Base-by-base conservation (phyloP, 2,329 filamentous ascomycete genomes). In the Herpomyces periplanetae region DNA sequence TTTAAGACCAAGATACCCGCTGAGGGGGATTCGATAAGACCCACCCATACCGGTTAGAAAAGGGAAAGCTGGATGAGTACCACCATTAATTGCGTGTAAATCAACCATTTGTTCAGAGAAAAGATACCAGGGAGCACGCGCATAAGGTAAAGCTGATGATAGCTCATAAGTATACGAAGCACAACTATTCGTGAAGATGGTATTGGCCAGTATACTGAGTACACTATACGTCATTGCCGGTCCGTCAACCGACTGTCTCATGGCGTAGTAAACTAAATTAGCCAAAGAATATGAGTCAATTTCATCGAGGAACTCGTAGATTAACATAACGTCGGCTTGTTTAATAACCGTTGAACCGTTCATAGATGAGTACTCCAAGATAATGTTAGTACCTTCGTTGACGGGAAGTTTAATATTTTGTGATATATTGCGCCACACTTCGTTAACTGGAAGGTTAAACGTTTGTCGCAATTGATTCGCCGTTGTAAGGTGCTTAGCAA, bases 171-270 rank as follows among this genome's bases (percentile, higher is more conserved):
- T 64, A 30, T 54, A 63, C 3, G 51, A 47, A 2, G 57, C 52
- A 32, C 60, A 65, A 2, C 60, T 60, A 2, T 55, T 59, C 2
- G 48, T 50, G 1, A 53, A 56, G 5, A 63, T 42, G 18, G 52
- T 44, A 22, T 57, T 61, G 7, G 59, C 57, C 12, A 56, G 51
- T 18, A 64, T 50, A 17, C 52, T 51, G 34, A 62, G 64, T 5
- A 61, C 52, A 5, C 53, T 53, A 33, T 60, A 66, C 2, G 60
- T 65, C 60, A 66, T 66, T 3, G 51, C 60, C 1, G 60, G 60
- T 0, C 60, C 60, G 26, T 62, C 47, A 1, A 48, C 38, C 1
- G 56, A 60, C 34, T 65, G 59, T 21, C 55, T 58, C 17, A 51
- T 51, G 3, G 60, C 57, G 28, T 65, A 64, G 29, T 62, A 65